Base-by-base conservation (phyloP, 176 grass and related monocot species). In the Tillandsia fasciculata region DNA sequence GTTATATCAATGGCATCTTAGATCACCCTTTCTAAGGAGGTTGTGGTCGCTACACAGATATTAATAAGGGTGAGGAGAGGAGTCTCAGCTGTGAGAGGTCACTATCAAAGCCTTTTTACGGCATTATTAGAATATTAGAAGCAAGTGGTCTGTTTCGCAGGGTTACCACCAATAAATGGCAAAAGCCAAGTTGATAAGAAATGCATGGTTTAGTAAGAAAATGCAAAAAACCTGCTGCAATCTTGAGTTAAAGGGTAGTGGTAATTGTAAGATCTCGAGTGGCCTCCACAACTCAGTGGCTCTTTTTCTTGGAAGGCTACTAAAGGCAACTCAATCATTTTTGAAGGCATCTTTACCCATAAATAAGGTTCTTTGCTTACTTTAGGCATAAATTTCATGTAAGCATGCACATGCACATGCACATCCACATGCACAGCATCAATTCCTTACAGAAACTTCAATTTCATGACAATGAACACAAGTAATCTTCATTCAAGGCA, bases 1-100 rank as follows among this genome's bases (percentile, higher is more conserved):
- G 28, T 26, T 9, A 61, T 56, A 63, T 74, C 64, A 77, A 78
- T 78, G 64, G 70, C 63, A 69, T 51, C 63, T 77, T 66, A 74
- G 48, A 53, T 29, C 58, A 51, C 56, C 65, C 64, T 84, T 83
- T 64, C 29, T 69, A 27, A 42, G 64, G 42, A 12, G 27, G 52
- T 26, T 51, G 47, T 71, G 11, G 24, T 53, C 3, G 26, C 2
- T 14, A 29, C 20, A 1, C 59, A 27, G 13, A 26, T 54, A 3
- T 24, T 48, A 24, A 14, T 24, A 12, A 69, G 52, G 12, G 54
- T 11, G 59, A 69, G 52, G 52, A 67, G 74, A 68, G 26, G 12
- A 20, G 52, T 8, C 22, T 18, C 50, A 20, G 1, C 50, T 10
- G 42, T 72, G 59, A 70, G 26, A 26, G 53, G 74, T 77, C 73